Evolutionary conservation across 306 rosid species (phyloP), one percentile per base, ranked within the genome.

Genomic region (Vigna radiata): DNA sequence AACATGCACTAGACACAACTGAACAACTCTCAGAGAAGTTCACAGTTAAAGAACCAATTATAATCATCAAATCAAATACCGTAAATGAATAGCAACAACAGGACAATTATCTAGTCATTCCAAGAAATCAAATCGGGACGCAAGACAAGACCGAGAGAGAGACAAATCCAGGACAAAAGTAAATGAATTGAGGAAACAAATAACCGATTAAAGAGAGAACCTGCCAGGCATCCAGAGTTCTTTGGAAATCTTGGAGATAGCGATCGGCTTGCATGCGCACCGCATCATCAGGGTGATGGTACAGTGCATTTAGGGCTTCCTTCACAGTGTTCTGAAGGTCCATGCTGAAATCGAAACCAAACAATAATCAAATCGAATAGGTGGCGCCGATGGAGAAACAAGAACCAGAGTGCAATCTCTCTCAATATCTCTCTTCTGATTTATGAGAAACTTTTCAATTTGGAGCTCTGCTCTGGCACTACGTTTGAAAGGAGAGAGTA

Each of bases 191-290:
- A 68, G 61, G 43, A 66, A 68, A 54, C 37, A 14, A 44, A 43
- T 18, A 70, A 68, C 4, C 53, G 85, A 77, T 62, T 65, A 83
- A 65, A 37, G 53, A 21, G 1, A 64, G 77, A 41, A 96, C 99
- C 99, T 96, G 99, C 99, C 99, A 96, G 50, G 99, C 99, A 84
- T 96, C 99, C 33, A 96, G 79, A n/a, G 97, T 92, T 6, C 98
- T 90, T 89, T 91, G 98, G 72, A 96, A 96, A 39, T 91, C 90
- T 76, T 96, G 99, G 3, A 96, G 98, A 85, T 90, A 96, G 41
- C 94, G 99, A 96, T 96, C 99, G 90, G 99, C 99, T 75, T 90
- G 94, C 87, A 86, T 77, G 81, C 97, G 98, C 53, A 93, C 89
- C 46, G 90, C 75, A 73, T 91, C 98, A 78, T 89, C 97, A 0